These are phyloP conservation scores for Penicillium brasilianum DNA, from an alignment of 2,329 filamentous ascomycete species.

Conservation along the genomic window DNA sequence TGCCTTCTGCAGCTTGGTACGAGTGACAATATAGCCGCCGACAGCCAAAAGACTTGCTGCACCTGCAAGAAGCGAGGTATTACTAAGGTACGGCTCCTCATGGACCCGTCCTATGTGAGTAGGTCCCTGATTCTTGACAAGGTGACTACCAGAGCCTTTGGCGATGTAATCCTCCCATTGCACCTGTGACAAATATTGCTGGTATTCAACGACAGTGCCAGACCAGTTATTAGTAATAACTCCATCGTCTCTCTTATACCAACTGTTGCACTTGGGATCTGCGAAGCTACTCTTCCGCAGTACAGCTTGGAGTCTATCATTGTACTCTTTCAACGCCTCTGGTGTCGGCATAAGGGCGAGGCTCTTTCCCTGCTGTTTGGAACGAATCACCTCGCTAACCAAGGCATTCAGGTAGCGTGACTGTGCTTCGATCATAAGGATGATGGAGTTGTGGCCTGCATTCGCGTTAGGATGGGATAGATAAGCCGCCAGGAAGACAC, in stretches of 20 bases:
- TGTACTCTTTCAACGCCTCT: constrained; percentile 49
- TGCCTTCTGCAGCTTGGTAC: constrained; percentile 8
- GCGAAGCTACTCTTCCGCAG: constrained; percentile 56
- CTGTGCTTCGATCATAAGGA: constrained; percentile 67
- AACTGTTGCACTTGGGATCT: constrained; percentile 59
- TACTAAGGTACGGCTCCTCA: constrained; percentile 44
- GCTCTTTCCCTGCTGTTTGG: constrained; percentile 45
- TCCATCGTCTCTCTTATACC: constrained; percentile 62
- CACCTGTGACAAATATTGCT: constrained; percentile 45
- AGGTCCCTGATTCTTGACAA: constrained; percentile 31
- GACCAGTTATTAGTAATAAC: constrained; percentile 64
- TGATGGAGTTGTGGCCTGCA: constrained; percentile 60
- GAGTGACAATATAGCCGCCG: constrained; percentile 22
- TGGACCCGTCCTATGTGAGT: constrained; percentile 39
- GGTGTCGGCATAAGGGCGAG: constrained; percentile 55
- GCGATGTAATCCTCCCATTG: constrained; percentile 39
- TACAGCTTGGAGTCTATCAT: constrained; percentile 52
- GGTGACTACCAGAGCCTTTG: constrained; percentile 32
- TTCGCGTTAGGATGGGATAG: not conserved
- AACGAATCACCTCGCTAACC: constrained; percentile 55
- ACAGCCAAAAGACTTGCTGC: constrained; percentile 72
- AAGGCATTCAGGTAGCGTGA: constrained; percentile 59
- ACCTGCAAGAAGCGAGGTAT: constrained; percentile 65
- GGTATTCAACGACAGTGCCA: constrained; percentile 61
- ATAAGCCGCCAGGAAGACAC: no score